Conservation (phyloP, 2,329 filamentous ascomycete species). For the Pseudopithomyces maydicus region DNA sequence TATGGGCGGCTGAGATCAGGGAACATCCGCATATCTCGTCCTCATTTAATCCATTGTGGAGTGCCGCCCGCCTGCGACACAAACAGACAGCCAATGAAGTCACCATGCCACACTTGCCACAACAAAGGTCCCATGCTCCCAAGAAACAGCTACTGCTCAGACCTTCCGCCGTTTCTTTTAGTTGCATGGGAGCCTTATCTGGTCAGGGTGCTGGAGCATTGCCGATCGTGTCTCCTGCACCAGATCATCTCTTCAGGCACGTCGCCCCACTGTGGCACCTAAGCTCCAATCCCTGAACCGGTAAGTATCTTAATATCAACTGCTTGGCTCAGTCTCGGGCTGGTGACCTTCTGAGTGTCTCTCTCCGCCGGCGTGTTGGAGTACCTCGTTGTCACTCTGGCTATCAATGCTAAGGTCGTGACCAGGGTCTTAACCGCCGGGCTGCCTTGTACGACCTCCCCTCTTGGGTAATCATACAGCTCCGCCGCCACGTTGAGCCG, state of each 20-base stretch:
- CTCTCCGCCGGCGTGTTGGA: slow-evolving; percentile 21
- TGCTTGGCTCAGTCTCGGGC: slow-evolving; percentile 34
- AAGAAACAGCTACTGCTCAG: slow-evolving; percentile 10
- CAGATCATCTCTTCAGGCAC: slow-evolving; percentile 20
- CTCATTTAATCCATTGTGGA: slow-evolving; percentile 18
- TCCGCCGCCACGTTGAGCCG: slow-evolving; percentile 32
- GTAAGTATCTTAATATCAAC: slow-evolving; percentile 38
- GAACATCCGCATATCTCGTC: slow-evolving; percentile 16
- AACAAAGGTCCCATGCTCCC: slow-evolving; percentile 12
- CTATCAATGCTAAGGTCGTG: slow-evolving; percentile 31
- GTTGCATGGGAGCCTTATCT: slow-evolving; percentile 21
- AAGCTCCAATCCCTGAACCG: slow-evolving; percentile 37
- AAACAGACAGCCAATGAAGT: slow-evolving; percentile 18
- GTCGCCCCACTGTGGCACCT: slow-evolving; percentile 18
- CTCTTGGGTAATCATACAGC: slow-evolving; percentile 30
- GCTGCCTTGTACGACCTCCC: slow-evolving; percentile 36
- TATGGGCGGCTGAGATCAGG: slow-evolving; percentile 16
- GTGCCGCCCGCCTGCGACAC: slow-evolving; percentile 20
- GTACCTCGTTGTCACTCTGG: slow-evolving; percentile 17
- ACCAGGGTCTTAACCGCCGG: slow-evolving; percentile 29
- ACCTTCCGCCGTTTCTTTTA: slow-evolving; percentile 20
- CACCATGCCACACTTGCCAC: slow-evolving; percentile 11
- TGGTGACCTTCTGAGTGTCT: slow-evolving; percentile 23
- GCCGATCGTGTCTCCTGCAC: slow-evolving; percentile 21
- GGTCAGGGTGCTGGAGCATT: slow-evolving; percentile 19